phyloP scores from a whole-genome alignment of 2,329 filamentous ascomycete species.

The Gnomoniopsis smithogilvyi region DNA sequence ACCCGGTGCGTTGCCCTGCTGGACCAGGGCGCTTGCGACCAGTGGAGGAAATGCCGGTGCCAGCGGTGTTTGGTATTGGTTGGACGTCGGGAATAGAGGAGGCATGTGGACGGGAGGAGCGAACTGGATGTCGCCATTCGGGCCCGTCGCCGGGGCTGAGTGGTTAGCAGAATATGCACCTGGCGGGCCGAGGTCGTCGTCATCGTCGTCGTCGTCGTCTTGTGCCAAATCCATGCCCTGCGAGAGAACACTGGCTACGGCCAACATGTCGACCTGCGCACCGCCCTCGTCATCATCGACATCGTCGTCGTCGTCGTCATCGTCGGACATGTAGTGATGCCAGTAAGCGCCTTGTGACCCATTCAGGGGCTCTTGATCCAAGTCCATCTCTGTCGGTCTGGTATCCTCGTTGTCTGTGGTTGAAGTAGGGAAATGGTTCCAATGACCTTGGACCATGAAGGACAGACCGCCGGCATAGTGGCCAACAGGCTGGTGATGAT shows the following conservation, averaged over 20 bases:
- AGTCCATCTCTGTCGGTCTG: conserved; percentile 1
- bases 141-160: too few species aligned
- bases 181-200: conserved; percentile 14
- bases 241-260: conserved; percentile 19
- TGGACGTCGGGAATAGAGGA: neutral
- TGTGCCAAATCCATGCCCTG: conserved; percentile 21
- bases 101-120: neutral
- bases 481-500: neutral
- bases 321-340: conserved; percentile 22
- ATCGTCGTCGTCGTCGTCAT: conserved; percentile 24
- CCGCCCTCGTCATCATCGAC: conserved; percentile 23
- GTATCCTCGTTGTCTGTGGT: neutral
- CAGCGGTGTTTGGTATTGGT: neutral
- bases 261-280: conserved; percentile 21
- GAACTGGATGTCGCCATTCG: neutral
- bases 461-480: neutral
- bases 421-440: neutral
- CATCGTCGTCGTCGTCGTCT: neutral
- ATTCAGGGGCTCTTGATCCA: neutral
- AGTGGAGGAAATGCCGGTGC: neutral
- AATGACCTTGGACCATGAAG: neutral
- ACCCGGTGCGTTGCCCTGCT: neutral
- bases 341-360: conserved; percentile 2
- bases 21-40: neutral
- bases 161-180: conserved; percentile 1